Conservation (phyloP, 306 rosid species). For the Trichosanthes cucumerina region DNA sequence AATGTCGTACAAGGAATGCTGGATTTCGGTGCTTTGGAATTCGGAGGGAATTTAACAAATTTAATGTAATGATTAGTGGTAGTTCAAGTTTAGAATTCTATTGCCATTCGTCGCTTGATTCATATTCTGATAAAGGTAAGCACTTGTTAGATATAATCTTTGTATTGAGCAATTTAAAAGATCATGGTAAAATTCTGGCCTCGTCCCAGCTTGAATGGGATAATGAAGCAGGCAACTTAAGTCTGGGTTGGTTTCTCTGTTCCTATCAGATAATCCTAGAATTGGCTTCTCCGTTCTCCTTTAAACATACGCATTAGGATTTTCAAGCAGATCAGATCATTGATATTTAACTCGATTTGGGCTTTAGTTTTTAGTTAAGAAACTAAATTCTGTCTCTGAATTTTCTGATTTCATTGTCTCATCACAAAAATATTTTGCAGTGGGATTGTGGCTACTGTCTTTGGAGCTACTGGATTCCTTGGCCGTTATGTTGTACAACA, state of each 20-base stretch:
- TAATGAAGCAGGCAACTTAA: neutral
- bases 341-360: neutral
- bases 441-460: constrained; percentile 88
- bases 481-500: constrained; percentile 98
- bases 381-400: neutral
- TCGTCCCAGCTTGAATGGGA: neutral
- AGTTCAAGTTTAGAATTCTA: neutral
- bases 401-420: neutral
- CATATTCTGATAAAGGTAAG: neutral
- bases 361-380: neutral
- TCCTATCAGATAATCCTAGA: neutral
- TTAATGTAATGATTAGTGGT: neutral
- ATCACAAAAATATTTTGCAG: constrained; percentile 30
- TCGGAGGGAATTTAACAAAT: neutral
- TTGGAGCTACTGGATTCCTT: constrained; percentile 96
- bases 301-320: neutral
- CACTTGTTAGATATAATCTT: neutral
- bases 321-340: neutral
- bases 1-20: neutral
- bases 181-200: neutral
- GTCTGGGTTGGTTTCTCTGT: neutral
- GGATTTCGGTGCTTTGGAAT: neutral
- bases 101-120: neutral
- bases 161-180: neutral
- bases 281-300: neutral